Evolutionary conservation across 805 yeast genomes (phyloP).

Genomic region (Blastobotrys attinorum): DNA sequence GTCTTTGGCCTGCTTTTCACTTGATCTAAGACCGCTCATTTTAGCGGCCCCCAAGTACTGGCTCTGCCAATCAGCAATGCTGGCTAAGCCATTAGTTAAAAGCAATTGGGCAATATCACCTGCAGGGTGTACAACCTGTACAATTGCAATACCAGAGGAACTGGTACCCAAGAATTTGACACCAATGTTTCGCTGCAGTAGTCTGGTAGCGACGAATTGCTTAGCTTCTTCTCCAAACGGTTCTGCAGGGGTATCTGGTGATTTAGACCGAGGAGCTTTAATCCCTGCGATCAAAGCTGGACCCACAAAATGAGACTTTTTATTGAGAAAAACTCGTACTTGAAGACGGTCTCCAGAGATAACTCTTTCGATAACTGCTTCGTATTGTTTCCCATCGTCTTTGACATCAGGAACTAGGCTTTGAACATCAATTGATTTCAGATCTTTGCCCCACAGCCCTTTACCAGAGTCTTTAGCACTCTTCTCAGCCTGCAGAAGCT

Average conservation of each 20-base stretch:
- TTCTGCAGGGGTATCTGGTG: slow-evolving; percentile 34
- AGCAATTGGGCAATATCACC: slow-evolving; percentile 68
- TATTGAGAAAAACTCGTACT: slow-evolving; percentile 44
- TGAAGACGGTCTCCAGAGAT: slow-evolving; percentile 73
- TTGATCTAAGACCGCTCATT: slow-evolving; percentile 55
- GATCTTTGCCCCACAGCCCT: slow-evolving; percentile 48
- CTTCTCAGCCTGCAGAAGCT: slow-evolving; percentile 29
- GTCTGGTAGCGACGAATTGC: slow-evolving; percentile 51
- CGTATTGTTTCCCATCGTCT: slow-evolving; percentile 31
- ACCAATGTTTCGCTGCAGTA: slow-evolving; percentile 53
- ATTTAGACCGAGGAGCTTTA: slow-evolving; percentile 60
- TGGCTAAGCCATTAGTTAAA: slow-evolving; percentile 62
- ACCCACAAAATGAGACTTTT: slow-evolving; percentile 46
- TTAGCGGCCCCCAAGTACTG: slow-evolving; percentile 52
- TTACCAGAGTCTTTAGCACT: slow-evolving; percentile 42
- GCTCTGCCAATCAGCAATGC: slow-evolving; percentile 76
- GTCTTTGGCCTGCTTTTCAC: slow-evolving; percentile 54
- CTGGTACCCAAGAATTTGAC: slow-evolving; percentile 53
- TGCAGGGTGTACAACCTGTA: slow-evolving; percentile 58
- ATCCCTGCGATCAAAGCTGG: slow-evolving; percentile 68
- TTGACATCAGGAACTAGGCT: slow-evolving; percentile 12
- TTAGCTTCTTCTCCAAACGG: slow-evolving; percentile 63
- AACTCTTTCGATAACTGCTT: slow-evolving; percentile 65
- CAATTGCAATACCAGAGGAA: slow-evolving; percentile 36
- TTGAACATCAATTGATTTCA: slow-evolving; percentile 18